phyloP scores from a whole-genome alignment of 345 rosid species.

The Corymbia maculata region DNA sequence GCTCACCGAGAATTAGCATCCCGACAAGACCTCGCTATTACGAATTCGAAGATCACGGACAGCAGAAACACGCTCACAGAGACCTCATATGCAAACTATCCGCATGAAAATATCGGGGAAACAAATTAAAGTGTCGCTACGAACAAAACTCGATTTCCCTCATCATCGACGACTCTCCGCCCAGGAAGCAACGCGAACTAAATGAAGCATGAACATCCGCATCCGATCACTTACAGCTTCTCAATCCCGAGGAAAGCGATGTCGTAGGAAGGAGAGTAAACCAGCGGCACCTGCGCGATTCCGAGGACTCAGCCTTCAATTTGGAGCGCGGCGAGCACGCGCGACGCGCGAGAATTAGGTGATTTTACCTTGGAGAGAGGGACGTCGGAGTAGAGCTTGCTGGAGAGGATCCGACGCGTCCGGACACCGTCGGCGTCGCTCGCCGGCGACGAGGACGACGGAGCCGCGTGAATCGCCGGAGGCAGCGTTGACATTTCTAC shows the following conservation, averaged over 20 bases:
- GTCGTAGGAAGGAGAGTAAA: slow-evolving; percentile 50
- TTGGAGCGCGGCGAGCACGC: fast-evolving
- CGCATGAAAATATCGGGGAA: not conserved
- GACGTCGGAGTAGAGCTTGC: slow-evolving; percentile 67
- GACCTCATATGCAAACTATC: not conserved
- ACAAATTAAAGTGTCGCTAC: not conserved
- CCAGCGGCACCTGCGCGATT: slow-evolving; percentile 24
- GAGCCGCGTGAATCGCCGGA: not conserved
- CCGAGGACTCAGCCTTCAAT: not conserved
- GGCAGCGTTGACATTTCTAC: not conserved
- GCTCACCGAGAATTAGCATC: not conserved
- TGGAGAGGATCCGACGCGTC: slow-evolving; percentile 48
- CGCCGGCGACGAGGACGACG: slow-evolving; percentile 10
- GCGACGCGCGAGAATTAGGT: not conserved
- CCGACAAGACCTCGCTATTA: not conserved
- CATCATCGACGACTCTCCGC: not conserved
- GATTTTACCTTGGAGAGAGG: slow-evolving; percentile 40
- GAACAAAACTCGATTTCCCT: not conserved
- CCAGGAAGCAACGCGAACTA: not conserved
- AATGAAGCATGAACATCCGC: not conserved
- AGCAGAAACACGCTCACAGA: not conserved
- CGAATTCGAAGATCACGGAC: not conserved
- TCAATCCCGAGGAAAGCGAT: slow-evolving; percentile 84
- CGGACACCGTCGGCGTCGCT: slow-evolving; percentile 40
- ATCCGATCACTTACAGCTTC: slow-evolving; percentile 53